A percentile compares a stretch with the other conserved stretches of the same genome.
phyloP scores from a whole-genome alignment of 441 rosid species.

The Adansonia gregorii region DNA sequence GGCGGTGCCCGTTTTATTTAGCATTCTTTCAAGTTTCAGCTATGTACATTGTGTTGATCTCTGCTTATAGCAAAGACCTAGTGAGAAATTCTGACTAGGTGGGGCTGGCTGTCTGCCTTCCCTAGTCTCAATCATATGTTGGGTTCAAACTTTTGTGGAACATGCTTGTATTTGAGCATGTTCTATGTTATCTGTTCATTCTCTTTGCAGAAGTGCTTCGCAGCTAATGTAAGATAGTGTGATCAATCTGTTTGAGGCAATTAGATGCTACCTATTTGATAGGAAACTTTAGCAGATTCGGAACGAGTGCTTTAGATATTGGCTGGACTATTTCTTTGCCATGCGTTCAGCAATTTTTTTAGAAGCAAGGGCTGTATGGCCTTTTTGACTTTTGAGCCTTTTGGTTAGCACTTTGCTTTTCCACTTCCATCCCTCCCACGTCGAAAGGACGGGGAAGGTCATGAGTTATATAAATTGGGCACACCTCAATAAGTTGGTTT shows the following conservation, averaged over 20 bases:
- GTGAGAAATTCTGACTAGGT: background rate
- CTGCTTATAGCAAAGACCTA: background rate
- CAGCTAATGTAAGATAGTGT: conserved; percentile 9
- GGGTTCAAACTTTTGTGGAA: background rate
- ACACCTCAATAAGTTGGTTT: background rate
- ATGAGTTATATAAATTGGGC: too few species aligned
- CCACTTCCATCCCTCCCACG: background rate
- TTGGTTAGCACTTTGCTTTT: background rate
- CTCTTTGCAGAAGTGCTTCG: background rate
- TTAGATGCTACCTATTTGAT: background rate
- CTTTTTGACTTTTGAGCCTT: background rate
- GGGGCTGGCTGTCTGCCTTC: background rate
- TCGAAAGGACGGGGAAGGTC: too few species aligned
- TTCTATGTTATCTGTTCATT: background rate
- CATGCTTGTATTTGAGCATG: background rate
- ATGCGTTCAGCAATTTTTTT: background rate
- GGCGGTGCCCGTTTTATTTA: background rate
- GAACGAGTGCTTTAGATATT: background rate
- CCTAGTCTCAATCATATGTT: background rate
- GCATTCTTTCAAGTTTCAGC: background rate
- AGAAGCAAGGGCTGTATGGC: background rate
- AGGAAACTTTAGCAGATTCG: too few species aligned
- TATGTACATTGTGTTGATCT: background rate
- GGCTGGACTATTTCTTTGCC: background rate
- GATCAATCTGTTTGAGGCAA: background rate